Percentiles rank a stretch among this genome's conserved stretches.
Evolutionary conservation across 495 filamentous ascomycete species (phyloP).

Genomic region (Hypoxylon fuscum): DNA sequence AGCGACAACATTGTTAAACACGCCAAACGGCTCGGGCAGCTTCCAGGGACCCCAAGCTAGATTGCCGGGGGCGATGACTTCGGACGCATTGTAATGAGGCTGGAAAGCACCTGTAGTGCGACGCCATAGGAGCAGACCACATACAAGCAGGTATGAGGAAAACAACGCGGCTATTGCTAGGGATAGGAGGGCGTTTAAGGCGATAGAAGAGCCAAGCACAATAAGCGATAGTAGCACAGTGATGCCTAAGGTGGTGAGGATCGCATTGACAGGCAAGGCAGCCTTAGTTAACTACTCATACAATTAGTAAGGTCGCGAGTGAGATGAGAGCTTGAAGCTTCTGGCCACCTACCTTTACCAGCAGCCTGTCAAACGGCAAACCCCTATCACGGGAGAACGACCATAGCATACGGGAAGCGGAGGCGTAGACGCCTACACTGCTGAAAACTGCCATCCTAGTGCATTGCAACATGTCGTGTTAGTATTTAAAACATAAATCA

Average conservation of each 20-base stretch:
- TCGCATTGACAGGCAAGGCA: conserved; percentile 61
- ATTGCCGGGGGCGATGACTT: conserved; percentile 44
- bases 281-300: conserved; percentile 37
- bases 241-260: conserved; percentile 54
- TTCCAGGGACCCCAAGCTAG: conserved; percentile 62
- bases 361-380: conserved; percentile 54
- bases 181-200: conserved; percentile 62
- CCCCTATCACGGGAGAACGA: conserved; percentile 63
- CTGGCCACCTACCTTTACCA: conserved; percentile 52
- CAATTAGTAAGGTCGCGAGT: conserved; percentile 17
- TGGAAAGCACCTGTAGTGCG: conserved; percentile 51
- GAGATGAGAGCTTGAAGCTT: neutral
- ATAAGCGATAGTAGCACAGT: conserved; percentile 65
- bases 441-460: conserved; percentile 53
- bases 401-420: conserved; percentile 63
- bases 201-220: conserved; percentile 64
- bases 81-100: conserved; percentile 25
- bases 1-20: conserved; percentile 56
- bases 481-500: too few species aligned
- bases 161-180: conserved; percentile 53
- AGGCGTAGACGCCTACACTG: conserved; percentile 57
- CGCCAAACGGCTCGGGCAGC: conserved; percentile 54
- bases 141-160: conserved; percentile 59
- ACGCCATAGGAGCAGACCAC: conserved; percentile 58
- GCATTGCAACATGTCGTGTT: too few species aligned